Base-by-base conservation (phyloP, 2,329 filamentous ascomycete species). In the Diplodia corticola region DNA sequence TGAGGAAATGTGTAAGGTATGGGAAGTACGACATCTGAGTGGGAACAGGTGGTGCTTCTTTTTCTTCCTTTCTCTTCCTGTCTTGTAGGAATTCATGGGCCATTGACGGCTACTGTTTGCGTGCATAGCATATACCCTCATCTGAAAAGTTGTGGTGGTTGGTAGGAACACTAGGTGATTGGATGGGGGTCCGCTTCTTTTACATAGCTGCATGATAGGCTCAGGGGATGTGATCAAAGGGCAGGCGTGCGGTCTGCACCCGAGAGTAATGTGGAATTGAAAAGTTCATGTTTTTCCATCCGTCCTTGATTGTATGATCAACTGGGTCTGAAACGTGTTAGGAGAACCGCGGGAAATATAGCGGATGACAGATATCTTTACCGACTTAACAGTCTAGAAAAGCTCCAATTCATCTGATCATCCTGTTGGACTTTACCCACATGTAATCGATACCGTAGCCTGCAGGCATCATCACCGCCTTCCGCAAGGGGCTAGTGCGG, bases 401-500 rank as follows among this genome's bases (percentile, higher is more conserved):
- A 40, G 12, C 17, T 40, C 37, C 17, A 4, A 20, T 9, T 44
- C 17, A 20, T 20, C 7, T n/a, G n/a, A 20, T 44, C 5, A 20
- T n/a, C 9, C 40, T 9, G 9, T 20, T 44, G 5, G 10, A 10
- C n/a, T 44, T 44, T 7, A 13, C 33, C 9, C 3, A 35, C 17
- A 44, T 40, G 17, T 2, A 15, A 40, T 40, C 37, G 40, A 1
- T n/a, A 20, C 15, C 40, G n/a, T 6, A 10, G 40, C 10, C 40
- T 9, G n/a, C 40, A 44, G 40, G 40, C 40, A 33, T 5, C 15
- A 49, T 48, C 37, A 59, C 53, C 64, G 64, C 64, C 51, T 51
- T 50, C 64, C 30, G 9, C 12, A 26, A 59, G 3, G 13, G 44
- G 64, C 53, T 65, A 65, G 64, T 33, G 64, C 54, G 46, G 64